Evolutionary conservation across 805 yeast species (phyloP), one percentile per base, ranked within the genome.

Genomic region (Barnettozyma vustinii): DNA sequence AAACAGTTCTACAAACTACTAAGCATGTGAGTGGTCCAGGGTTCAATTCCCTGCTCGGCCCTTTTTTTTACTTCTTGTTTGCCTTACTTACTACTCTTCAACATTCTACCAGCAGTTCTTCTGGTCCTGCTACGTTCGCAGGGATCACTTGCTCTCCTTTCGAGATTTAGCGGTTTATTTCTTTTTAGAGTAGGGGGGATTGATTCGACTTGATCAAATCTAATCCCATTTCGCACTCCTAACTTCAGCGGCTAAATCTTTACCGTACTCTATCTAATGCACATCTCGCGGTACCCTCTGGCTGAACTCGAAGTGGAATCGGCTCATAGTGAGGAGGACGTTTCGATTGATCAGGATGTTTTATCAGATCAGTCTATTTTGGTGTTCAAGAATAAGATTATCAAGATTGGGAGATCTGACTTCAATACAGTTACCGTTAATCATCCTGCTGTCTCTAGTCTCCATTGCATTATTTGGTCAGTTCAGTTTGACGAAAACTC

Each of bases 401-500:
- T 75, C 4, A 69, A 69, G 36, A 56, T 78, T 30, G 84, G 84
- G 1, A 65, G 84, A 36, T 61, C 63, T 21, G 50, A 47, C 2
- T 51, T 56, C 6, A 68, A 65, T 48, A 59, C 70, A 7, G 39
- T 75, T 7, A 52, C 66, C 3, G 39, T 75, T 2, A 47, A 58
- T 4, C 68, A 74, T 51, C 65, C 69, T 0, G 64, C 70, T 2
- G 62, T 79, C 2, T 79, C 84, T 0, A 55, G 68, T 2, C 48
- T 65, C 0, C 86, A 81, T 55, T 79, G 78, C 47, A 53, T 63
- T 8, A 53, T 77, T 5, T 77, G 81, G 81, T 62, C 67, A 0
- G 64, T 74, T 4, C 66, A 73, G 39, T 81, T 81, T 58, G 84
- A 80, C 56, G 71, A 70, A 0, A 63, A 65, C 5, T 69, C 74